Percentiles rank a stretch among this genome's conserved stretches.
Evolutionary conservation across 108 stramenopile genomes (phyloP).

Genomic region (Cyclotella sp.): DNA sequence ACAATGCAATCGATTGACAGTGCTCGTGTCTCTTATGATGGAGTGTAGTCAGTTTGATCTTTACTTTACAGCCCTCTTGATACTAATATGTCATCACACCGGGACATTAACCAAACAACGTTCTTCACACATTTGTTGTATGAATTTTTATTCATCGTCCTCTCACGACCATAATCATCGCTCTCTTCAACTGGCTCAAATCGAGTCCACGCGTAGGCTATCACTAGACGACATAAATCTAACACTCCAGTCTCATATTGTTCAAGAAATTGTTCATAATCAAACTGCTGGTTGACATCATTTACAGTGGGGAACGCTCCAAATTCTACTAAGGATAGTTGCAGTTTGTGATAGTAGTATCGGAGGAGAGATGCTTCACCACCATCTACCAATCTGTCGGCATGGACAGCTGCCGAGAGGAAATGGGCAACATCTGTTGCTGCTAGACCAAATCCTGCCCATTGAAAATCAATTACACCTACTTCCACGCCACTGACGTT

Average conservation of each 20-base stretch:
- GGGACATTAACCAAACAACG: slow-evolving; percentile 66
- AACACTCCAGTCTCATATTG: slow-evolving; percentile 70
- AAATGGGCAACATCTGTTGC: slow-evolving; percentile 79
- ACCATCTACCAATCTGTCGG: slow-evolving; percentile 32
- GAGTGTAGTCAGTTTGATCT: not conserved
- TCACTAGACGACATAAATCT: slow-evolving; percentile 68
- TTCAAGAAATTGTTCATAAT: slow-evolving; percentile 25
- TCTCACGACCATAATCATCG: slow-evolving; percentile 19
- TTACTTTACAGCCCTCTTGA: slow-evolving; percentile 27
- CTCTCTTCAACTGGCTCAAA: slow-evolving; percentile 54
- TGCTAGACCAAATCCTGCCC: slow-evolving; percentile 75
- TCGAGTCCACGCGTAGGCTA: slow-evolving; percentile 72
- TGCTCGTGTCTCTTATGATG: no score
- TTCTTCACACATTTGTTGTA: slow-evolving; percentile 68
- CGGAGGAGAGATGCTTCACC: slow-evolving; percentile 27
- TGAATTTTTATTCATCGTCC: slow-evolving; percentile 62
- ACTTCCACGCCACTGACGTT: slow-evolving; percentile 45
- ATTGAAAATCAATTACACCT: slow-evolving; percentile 81
- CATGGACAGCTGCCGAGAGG: slow-evolving; percentile 51
- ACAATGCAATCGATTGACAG: no score
- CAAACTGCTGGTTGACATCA: slow-evolving; percentile 16
- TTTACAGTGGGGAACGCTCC: slow-evolving; percentile 18
- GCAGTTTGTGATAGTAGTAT: slow-evolving; percentile 37
- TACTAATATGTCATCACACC: slow-evolving; percentile 52
- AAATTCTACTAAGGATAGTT: slow-evolving; percentile 34